phyloP scores from a whole-genome alignment of 768 basidiomycete species.

The Phanerochaete carnosa region DNA sequence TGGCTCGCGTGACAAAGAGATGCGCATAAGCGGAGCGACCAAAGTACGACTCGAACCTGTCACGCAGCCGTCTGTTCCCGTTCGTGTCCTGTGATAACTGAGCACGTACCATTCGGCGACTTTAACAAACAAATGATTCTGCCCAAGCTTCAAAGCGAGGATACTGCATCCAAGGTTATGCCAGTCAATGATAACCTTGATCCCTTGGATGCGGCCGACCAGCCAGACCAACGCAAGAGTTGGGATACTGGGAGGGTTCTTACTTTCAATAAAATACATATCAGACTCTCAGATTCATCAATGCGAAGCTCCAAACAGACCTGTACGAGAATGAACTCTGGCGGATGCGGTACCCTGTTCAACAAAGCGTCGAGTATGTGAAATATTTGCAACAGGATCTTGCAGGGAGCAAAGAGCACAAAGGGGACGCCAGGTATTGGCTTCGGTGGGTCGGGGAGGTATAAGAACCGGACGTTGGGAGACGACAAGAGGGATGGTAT shows the following conservation, averaged over 20 bases:
- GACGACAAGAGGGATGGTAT: conserved; percentile 67
- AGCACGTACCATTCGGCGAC: conserved; percentile 66
- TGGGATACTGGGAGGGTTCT: conserved; percentile 98
- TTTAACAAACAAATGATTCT: conserved; percentile 62
- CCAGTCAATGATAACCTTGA: conserved; percentile 96
- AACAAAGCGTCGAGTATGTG: conserved; percentile 62
- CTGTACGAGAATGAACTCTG: conserved; percentile 88
- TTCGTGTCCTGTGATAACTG: neutral
- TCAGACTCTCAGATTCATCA: neutral
- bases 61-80: neutral
- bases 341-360: conserved; percentile 57
- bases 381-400: conserved; percentile 68
- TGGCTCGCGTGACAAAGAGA: conserved; percentile 88
- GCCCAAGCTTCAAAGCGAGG: conserved; percentile 77
- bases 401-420: conserved; percentile 72
- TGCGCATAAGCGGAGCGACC: conserved; percentile 84
- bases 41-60: conserved; percentile 81
- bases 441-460: conserved; percentile 63
- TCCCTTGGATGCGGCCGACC: conserved; percentile 61
- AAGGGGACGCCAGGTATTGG: conserved; percentile 58
- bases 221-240: conserved; percentile 85
- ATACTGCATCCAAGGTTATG: conserved; percentile 97
- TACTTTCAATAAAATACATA: conserved; percentile 8
- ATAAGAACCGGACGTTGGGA: conserved; percentile 60
- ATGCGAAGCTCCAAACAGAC: conserved; percentile 38